Conservation (phyloP, 768 basidiomycete species). For the Asterophora lycoperdoides region DNA sequence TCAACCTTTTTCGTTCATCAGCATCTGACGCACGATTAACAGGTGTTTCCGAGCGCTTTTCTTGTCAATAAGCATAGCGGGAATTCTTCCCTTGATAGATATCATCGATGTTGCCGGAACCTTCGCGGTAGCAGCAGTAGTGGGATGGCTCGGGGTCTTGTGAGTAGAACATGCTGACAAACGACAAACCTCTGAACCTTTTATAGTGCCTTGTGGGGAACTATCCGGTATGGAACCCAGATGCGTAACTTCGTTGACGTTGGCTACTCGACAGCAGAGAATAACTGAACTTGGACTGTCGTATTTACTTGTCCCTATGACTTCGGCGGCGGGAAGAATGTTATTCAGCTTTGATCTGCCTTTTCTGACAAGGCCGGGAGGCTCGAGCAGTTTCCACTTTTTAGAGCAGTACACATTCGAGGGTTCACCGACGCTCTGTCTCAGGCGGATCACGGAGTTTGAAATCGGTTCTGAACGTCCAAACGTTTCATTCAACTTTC, state of each 20-base stretch:
- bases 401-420: no score
- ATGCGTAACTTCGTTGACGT: constrained; percentile 57
- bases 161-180: constrained; percentile 27
- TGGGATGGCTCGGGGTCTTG: constrained; percentile 51
- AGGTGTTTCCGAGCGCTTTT: constrained; percentile 49
- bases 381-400: no score
- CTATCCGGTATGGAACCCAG: constrained; percentile 51
- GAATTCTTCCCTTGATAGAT: constrained; percentile 52
- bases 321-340: no score
- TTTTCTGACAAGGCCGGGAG: no score
- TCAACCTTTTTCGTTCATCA: background rate
- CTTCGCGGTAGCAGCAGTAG: constrained; percentile 39
- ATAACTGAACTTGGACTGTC: constrained; percentile 23
- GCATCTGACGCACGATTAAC: background rate
- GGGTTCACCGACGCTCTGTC: no score
- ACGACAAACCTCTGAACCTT: background rate
- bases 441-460: no score
- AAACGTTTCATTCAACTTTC: no score
- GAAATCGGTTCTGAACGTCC: no score
- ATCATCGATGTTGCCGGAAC: constrained; percentile 47
- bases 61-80: constrained; percentile 38
- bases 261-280: constrained; percentile 44
- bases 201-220: constrained; percentile 45
- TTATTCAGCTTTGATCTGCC: no score
- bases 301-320: no score